These are phyloP conservation scores for Acanthamoeba lenticulata DNA, from an alignment of 208 protist genomes.

Conservation along the genomic window DNA sequence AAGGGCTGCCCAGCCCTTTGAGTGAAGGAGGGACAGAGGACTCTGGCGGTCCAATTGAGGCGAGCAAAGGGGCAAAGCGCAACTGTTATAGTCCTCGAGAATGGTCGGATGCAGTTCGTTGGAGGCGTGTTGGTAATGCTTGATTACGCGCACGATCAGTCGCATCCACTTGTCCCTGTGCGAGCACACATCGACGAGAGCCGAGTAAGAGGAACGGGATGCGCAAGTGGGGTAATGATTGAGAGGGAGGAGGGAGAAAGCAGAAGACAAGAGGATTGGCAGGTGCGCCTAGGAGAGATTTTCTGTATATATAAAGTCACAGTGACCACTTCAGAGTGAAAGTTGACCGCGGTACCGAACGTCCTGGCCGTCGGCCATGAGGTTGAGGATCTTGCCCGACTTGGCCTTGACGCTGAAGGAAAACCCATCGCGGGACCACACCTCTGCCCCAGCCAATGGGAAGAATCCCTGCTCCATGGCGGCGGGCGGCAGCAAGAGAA, in stretches of 20 bases:
- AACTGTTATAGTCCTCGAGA: background rate
- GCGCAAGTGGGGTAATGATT: background rate
- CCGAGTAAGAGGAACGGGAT: background rate
- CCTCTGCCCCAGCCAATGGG: constrained; percentile 5
- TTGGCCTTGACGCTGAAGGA: background rate
- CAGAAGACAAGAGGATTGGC: background rate
- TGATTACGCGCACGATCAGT: background rate
- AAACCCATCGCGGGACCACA: constrained; percentile 47
- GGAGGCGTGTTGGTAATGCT: background rate
- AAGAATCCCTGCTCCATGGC: background rate
- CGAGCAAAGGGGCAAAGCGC: too few relatives aligned
- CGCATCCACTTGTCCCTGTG: background rate
- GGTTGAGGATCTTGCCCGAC: constrained; percentile 16
- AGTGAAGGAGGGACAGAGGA: too few relatives aligned
- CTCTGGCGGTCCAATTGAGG: too few relatives aligned
- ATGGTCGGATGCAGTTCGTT: background rate
- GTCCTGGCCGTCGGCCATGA: constrained; percentile 9
- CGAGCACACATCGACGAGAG: too few relatives aligned
- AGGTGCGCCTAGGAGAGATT: too few relatives aligned
- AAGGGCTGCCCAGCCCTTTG: too few relatives aligned
- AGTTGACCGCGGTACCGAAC: background rate
- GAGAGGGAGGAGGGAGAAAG: background rate
- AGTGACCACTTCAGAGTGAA: too few relatives aligned
- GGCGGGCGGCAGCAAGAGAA: background rate
- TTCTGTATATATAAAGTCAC: too few relatives aligned